Evolutionary conservation across 805 yeast genomes (phyloP).

Genomic region (Maudiozyma bulderi): DNA sequence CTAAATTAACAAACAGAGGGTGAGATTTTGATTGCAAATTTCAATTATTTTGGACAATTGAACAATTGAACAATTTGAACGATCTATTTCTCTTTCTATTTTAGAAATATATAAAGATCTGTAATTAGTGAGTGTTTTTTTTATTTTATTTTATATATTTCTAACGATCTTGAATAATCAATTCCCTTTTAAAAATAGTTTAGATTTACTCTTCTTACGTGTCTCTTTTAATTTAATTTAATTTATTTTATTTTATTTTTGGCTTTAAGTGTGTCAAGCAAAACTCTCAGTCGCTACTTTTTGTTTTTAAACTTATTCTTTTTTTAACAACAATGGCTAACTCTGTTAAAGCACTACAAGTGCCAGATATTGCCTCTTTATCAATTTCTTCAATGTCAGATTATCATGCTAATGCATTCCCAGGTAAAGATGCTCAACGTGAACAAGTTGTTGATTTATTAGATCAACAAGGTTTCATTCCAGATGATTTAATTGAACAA

Average conservation of each 20-base stretch:
- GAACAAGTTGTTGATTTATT: slow-evolving; percentile 72
- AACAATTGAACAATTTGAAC: no score
- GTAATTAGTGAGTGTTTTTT: no score
- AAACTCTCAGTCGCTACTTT: neutral
- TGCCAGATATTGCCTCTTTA: slow-evolving; percentile 31
- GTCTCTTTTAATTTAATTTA: no score
- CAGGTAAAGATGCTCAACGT: slow-evolving; percentile 73
- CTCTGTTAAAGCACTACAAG: neutral
- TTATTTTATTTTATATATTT: no score
- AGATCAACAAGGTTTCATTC: slow-evolving; percentile 80
- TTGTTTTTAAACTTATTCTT: neutral
- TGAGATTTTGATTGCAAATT: no score
- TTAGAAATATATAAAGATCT: no score
- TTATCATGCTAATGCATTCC: slow-evolving; percentile 65
- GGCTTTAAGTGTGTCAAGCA: neutral
- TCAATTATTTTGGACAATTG: no score
- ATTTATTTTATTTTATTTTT: neutral
- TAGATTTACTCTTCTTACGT: neutral
- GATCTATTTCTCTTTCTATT: no score
- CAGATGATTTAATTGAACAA: slow-evolving; percentile 71
- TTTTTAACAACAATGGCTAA: neutral
- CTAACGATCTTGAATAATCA: neutral
- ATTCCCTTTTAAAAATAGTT: neutral
- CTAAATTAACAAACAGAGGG: no score
- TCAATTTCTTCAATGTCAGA: slow-evolving; percentile 44